These are phyloP conservation scores for Thalassiosira sp. DNA, from an alignment of 352 stramenopile species.

Conservation along the genomic window DNA sequence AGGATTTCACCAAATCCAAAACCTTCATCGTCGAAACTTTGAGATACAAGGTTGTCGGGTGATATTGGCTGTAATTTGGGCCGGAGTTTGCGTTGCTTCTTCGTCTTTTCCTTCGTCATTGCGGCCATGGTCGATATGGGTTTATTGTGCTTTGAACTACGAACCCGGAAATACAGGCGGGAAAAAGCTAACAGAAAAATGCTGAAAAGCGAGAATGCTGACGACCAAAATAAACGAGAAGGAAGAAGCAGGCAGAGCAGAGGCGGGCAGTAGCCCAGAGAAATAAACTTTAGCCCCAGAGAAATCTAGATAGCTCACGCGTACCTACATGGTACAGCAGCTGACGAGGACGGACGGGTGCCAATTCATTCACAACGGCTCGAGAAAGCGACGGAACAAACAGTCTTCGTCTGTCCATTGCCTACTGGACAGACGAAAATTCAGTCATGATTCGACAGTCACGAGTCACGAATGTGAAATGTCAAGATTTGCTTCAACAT, in stretches of 20 bases:
- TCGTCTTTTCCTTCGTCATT: not conserved
- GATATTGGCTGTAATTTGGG: conserved; percentile 3
- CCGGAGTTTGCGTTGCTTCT: not conserved
- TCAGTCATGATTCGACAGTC: not conserved
- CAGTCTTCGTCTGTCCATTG: not conserved
- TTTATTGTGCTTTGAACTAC: not conserved
- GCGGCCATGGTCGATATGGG: not conserved
- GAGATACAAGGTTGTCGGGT: not conserved
- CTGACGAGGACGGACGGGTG: no score
- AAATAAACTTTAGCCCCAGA: no score
- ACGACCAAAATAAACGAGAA: no score
- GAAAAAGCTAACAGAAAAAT: no score
- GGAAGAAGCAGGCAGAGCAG: no score
- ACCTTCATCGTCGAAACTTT: conserved; percentile 5
- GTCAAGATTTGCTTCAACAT: not conserved
- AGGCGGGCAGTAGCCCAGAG: no score
- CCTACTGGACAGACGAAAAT: not conserved
- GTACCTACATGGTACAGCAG: no score
- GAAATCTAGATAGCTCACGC: no score
- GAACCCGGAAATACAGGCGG: no score
- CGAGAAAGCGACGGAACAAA: no score
- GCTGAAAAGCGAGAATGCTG: no score
- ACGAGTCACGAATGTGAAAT: not conserved
- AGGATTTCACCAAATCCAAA: conserved; percentile 5
- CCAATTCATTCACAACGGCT: no score